Base-by-base conservation (phyloP, 495 filamentous ascomycete genomes). In the Hypoxylon lienhwacheense region DNA sequence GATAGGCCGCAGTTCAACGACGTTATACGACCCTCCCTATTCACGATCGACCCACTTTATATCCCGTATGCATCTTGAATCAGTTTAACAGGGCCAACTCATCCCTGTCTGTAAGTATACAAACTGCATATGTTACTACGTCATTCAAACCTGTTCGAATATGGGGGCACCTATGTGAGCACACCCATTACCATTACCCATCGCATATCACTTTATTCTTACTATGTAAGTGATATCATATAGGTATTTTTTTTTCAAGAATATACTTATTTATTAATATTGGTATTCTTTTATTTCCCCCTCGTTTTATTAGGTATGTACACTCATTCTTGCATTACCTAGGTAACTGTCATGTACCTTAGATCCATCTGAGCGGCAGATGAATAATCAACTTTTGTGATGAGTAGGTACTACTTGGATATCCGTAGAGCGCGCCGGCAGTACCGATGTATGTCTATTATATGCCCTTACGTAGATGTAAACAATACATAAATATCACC, bases 41-140 rank as follows among this genome's bases (percentile, higher is more conserved):
- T 41, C n/a, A 14, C 40, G 43, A 55, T 55, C 53, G 53, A 48
- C 50, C 50, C 50, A 55, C 53, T 28, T 28, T 28, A n/a, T n/a
- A n/a, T n/a, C n/a, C 34, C 34, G 31, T 31, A 42, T 25, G 37
- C 37, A 55, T 55, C 37, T 47, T 43, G 53, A 55, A 44, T 48
- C 53, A 55, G n/a, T n/a, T n/a, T 24, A 21, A 16, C 6, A 42
- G 14, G 29, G 14, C 19, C 26, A 37, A 20, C 41, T 10, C 24
- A 49, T 33, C 53, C 53, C 40, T 56, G 53, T 32, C 17, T 11
- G 42, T 10, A 29, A 24, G 32, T 16, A 43, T 48, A 10, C 53
- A 45, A 50, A 39, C 39, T 16, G 45, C 37, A 44, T 37, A 43
- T 14, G 7, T 6, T 28, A 10, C 14, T 57, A 57, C 53, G 46